Evolutionary conservation across 2,329 filamentous ascomycete genomes (phyloP).

Genomic region (Alternaria solani): DNA sequence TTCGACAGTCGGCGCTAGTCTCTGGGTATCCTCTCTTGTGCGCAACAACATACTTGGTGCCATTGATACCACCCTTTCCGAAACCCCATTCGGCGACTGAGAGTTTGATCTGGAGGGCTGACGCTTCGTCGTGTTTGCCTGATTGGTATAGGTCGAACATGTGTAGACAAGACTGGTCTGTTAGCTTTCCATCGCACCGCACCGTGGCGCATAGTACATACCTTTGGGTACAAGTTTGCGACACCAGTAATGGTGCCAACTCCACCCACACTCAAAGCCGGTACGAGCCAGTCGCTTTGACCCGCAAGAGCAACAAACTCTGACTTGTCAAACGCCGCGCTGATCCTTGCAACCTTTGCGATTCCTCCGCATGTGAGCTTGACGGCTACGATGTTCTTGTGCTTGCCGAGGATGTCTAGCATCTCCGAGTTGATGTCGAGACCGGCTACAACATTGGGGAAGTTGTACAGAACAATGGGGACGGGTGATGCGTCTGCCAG

Average conservation of each 20-base stretch:
- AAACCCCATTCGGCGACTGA: slow-evolving; percentile 65
- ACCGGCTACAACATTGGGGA: slow-evolving; percentile 54
- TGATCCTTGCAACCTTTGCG: slow-evolving; percentile 54
- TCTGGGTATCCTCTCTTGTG: slow-evolving; percentile 63
- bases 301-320: slow-evolving; percentile 53
- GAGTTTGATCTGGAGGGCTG: slow-evolving; percentile 60
- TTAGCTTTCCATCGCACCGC: slow-evolving; percentile 10
- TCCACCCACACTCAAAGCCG: slow-evolving; percentile 65
- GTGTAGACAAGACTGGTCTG: slow-evolving; percentile 52
- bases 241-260: slow-evolving; percentile 70
- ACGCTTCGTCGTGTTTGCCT: slow-evolving; percentile 59
- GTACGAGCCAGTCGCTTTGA: slow-evolving; percentile 60
- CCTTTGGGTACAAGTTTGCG: slow-evolving; percentile 67
- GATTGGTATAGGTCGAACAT: slow-evolving; percentile 58
- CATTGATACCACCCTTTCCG: slow-evolving; percentile 66
- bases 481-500: slow-evolving; percentile 51
- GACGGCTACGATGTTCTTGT: slow-evolving; percentile 49
- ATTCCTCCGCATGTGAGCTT: slow-evolving; percentile 52
- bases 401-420: slow-evolving; percentile 47
- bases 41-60: slow-evolving; percentile 67
- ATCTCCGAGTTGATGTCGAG: slow-evolving; percentile 56
- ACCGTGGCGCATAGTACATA: slow-evolving; percentile 11
- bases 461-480: slow-evolving; percentile 59
- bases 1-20: slow-evolving; percentile 61
- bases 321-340: slow-evolving; percentile 47